A percentile compares a stretch with the other conserved stretches of the same genome.
phyloP scores from a whole-genome alignment of 257 asterid genomes.

The Thymus quinquecostatus region DNA sequence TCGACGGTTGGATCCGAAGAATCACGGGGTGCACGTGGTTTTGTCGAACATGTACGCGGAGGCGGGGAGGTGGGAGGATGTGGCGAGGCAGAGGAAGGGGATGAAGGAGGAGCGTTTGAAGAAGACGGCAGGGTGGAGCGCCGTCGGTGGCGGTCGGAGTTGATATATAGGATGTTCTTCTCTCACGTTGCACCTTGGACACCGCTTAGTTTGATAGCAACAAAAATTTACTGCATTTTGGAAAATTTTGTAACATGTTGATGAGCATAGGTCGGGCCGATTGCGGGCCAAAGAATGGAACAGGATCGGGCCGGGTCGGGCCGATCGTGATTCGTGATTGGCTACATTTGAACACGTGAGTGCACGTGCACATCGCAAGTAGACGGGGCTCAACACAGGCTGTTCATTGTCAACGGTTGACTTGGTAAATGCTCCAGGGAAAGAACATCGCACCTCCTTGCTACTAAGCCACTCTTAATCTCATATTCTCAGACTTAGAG shows the following conservation, averaged over 20 bases:
- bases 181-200: not conserved
- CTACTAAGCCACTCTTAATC: not conserved
- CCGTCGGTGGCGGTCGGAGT: constrained; percentile 39
- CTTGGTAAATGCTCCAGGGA: constrained; percentile 14
- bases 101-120: constrained; percentile 65
- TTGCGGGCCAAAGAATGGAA: no score
- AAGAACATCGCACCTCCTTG: constrained; percentile 25
- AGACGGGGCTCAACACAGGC: not conserved
- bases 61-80: constrained; percentile 87
- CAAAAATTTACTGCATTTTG: not conserved
- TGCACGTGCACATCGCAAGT: not conserved
- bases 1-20: constrained; percentile 62
- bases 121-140: constrained; percentile 82
- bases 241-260: not conserved
- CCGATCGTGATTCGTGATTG: not conserved
- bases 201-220: no score
- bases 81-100: constrained; percentile 52
- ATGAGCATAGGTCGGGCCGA: no score
- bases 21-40: constrained; percentile 73
- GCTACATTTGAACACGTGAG: not conserved
- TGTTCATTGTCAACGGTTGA: constrained; percentile 3
- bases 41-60: constrained; percentile 85
- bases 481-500: constrained; percentile 4
- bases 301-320: no score
- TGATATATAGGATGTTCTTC: not conserved